Evolutionary conservation across 305 asterid species (phyloP).

Genomic region (Solanum hybrid): DNA sequence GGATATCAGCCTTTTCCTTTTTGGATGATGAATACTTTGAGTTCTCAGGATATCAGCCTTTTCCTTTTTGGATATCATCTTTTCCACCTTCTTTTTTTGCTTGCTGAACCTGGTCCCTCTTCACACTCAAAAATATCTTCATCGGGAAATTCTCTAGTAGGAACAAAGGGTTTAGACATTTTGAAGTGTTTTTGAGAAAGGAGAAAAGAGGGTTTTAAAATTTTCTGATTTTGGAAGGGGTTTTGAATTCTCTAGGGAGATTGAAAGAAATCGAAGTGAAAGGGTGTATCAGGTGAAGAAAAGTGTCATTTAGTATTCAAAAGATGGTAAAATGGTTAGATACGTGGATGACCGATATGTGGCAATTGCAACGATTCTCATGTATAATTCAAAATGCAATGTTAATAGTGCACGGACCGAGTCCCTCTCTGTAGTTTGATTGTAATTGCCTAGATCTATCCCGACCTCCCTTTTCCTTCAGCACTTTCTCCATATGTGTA

Average conservation of each 20-base stretch:
- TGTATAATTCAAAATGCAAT: no score
- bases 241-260: background rate
- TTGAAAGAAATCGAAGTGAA: background rate
- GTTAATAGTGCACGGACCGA: no score
- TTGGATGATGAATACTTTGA: background rate
- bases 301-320: no score
- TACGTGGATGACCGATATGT: no score
- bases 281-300: background rate
- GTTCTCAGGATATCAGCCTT: background rate
- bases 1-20: no score
- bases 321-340: background rate
- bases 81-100: background rate
- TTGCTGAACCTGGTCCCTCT: background rate
- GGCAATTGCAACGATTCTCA: no score
- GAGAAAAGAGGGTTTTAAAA: background rate
- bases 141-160: background rate
- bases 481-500: no score
- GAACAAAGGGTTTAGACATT: background rate
- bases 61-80: background rate
- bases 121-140: background rate
- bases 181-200: background rate
- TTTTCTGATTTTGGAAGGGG: background rate
- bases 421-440: no score
- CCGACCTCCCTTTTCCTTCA: no score
- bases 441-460: no score